These are phyloP conservation scores for Serpula lacrymans DNA, from an alignment of 768 basidiomycete genomes.

Conservation along the genomic window DNA sequence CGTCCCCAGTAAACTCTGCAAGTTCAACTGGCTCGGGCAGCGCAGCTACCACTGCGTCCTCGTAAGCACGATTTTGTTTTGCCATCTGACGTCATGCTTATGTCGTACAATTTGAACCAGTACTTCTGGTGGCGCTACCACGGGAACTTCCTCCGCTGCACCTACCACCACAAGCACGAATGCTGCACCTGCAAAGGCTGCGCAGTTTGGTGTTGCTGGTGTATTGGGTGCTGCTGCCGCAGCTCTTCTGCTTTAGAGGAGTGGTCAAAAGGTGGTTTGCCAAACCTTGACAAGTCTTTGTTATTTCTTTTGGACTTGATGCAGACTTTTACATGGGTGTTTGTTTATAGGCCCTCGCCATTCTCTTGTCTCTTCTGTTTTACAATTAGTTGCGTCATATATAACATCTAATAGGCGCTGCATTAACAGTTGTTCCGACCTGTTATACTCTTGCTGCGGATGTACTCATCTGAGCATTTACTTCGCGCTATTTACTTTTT, in stretches of 20 bases:
- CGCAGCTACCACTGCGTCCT: constrained; percentile 6
- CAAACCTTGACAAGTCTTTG: too few species aligned
- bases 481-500: too few species aligned
- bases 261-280: constrained; percentile 12
- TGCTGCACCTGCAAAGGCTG: constrained; percentile 38
- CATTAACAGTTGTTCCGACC: constrained; percentile 1
- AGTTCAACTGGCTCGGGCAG: constrained; percentile 12
- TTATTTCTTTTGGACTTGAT: constrained; percentile 1
- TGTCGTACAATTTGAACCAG: neutral
- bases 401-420: constrained; percentile 12
- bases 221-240: constrained; percentile 30
- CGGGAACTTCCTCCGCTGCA: constrained; percentile 21
- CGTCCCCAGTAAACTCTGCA: constrained; percentile 11
- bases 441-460: neutral
- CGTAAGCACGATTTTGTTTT: constrained; percentile 5
- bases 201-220: constrained; percentile 44
- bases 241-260: constrained; percentile 35
- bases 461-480: constrained; percentile 4
- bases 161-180: constrained; percentile 24
- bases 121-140: constrained; percentile 7
- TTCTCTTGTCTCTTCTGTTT: too few species aligned
- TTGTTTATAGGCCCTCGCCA: too few species aligned
- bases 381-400: constrained; percentile 9
- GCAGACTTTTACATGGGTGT: constrained; percentile 13
- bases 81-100: constrained; percentile 10